Conservation (phyloP, 2,329 filamentous ascomycete genomes). For the Xylaria sp. region DNA sequence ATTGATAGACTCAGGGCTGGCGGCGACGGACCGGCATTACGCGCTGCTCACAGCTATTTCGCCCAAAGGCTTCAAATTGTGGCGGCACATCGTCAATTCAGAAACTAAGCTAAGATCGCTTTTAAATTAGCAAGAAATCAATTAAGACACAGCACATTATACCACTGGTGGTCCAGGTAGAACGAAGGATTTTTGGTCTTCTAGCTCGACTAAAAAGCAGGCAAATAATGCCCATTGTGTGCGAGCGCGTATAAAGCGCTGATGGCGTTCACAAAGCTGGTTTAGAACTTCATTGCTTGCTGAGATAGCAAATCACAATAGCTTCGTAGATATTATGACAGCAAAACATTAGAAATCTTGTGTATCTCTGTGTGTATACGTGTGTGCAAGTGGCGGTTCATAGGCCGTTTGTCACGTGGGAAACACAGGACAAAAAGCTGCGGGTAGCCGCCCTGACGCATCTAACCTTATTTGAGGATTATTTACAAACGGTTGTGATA, state of each 20-base stretch:
- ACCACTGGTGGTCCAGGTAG: not conserved
- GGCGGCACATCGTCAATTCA: not conserved
- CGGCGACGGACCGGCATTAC: constrained; percentile 12
- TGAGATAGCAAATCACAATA: not conserved
- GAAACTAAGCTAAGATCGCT: constrained; percentile 1
- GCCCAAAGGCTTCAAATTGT: constrained; percentile 34
- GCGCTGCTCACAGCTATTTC: constrained; percentile 28
- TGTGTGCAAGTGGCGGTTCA: constrained; percentile 37
- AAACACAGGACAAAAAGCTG: constrained; percentile 50
- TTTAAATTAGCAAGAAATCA: not conserved
- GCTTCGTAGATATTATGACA: constrained; percentile 3
- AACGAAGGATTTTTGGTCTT: not conserved
- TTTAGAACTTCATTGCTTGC: not conserved
- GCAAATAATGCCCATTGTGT: not conserved
- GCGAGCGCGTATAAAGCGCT: not conserved
- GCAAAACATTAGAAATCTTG: constrained; percentile 3
- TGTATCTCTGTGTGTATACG: constrained; percentile 34
- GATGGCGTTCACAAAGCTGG: not conserved
- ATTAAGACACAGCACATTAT: not conserved
- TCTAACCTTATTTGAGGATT: constrained; percentile 52
- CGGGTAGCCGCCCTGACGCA: constrained; percentile 52
- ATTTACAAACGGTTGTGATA: constrained; percentile 49
- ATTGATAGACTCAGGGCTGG: constrained; percentile 44
- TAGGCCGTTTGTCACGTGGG: constrained; percentile 53
- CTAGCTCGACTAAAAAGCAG: not conserved